phyloP scores from a whole-genome alignment of 2,329 filamentous ascomycete genomes.

The Ceratocystis lukuohia region DNA sequence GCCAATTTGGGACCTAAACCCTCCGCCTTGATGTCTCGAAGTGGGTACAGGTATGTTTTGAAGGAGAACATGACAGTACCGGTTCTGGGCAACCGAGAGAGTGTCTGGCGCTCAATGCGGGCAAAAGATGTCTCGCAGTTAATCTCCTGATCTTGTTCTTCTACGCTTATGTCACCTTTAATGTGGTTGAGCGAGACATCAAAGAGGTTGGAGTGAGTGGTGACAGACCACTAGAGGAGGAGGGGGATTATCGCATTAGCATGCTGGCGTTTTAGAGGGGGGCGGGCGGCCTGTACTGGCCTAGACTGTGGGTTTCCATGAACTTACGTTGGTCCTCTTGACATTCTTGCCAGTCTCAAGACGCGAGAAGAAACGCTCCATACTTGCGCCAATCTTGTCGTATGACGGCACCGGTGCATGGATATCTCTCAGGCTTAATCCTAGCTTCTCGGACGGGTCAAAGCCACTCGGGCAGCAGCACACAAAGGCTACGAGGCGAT shows the following conservation, averaged over 20 bases:
- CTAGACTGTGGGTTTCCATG: background rate
- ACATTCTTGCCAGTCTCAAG: conserved; percentile 36
- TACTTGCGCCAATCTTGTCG: conserved; percentile 40
- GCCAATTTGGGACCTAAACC: conserved; percentile 35
- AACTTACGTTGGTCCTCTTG: conserved; percentile 37
- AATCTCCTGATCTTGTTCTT: conserved; percentile 27
- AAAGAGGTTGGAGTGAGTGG: conserved; percentile 33
- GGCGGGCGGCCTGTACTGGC: no score
- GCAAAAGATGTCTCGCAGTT: conserved; percentile 30
- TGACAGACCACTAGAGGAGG: conserved; percentile 34
- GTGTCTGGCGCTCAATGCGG: conserved; percentile 39
- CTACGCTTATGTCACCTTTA: conserved; percentile 25
- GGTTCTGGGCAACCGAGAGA: conserved; percentile 36
- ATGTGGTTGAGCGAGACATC: conserved; percentile 30
- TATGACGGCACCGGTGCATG: conserved; percentile 41
- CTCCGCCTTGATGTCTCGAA: conserved; percentile 37
- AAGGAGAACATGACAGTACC: conserved; percentile 40
- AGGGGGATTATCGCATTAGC: background rate
- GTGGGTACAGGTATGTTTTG: conserved; percentile 41
- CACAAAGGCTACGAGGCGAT: conserved; percentile 35
- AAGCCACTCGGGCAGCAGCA: conserved; percentile 42
- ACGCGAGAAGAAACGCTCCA: conserved; percentile 40
- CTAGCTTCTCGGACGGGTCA: conserved; percentile 38
- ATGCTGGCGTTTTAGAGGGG: background rate
- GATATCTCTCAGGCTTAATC: conserved; percentile 35